Conservation (phyloP, 1,139 yeast species). For the Pichia terricola region DNA sequence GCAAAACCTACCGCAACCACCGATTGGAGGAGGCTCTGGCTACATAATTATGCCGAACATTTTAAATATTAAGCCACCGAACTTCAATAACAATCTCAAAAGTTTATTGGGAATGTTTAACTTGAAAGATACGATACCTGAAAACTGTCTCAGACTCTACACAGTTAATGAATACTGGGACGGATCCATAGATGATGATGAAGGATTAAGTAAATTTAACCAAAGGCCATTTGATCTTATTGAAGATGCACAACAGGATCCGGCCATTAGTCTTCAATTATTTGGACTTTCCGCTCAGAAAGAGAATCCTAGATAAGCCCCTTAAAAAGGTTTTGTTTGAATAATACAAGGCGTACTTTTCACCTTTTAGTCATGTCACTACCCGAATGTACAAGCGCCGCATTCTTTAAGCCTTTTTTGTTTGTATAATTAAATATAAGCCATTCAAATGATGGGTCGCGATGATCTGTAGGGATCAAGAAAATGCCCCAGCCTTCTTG, state of each 20-base stretch:
- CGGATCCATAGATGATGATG: conserved; percentile 14
- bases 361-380: no score
- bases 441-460: no score
- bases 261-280: conserved; percentile 59
- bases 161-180: conserved; percentile 12
- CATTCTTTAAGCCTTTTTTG: no score
- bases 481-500: no score
- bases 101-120: conserved; percentile 16
- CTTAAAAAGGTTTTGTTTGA: no score
- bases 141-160: conserved; percentile 12
- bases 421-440: no score
- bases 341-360: no score
- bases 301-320: conserved; percentile 44
- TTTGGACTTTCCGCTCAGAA: conserved; percentile 68
- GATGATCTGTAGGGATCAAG: no score
- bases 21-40: neutral
- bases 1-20: neutral
- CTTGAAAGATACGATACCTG: conserved; percentile 18
- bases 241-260: conserved; percentile 59
- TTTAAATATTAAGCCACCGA: conserved; percentile 24
- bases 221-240: conserved; percentile 52
- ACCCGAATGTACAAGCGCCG: no score
- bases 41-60: conserved; percentile 12
- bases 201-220: conserved; percentile 27
- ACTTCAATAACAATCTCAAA: conserved; percentile 22